phyloP scores from a whole-genome alignment of 331 rosid genomes.

The Spiraea crenata region DNA sequence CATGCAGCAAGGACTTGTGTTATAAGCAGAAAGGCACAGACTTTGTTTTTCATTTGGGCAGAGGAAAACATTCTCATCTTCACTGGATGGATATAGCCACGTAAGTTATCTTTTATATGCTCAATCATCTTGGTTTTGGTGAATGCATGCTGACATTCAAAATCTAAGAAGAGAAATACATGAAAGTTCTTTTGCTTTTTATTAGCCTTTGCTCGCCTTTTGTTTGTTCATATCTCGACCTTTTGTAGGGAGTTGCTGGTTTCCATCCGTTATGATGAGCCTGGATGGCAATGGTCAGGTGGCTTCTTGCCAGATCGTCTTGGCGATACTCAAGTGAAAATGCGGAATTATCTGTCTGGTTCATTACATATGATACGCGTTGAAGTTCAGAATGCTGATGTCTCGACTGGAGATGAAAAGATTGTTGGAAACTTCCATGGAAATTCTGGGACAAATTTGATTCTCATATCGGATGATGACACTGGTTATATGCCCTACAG shows the following conservation, averaged over 20 bases:
- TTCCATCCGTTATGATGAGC: constrained; percentile 71
- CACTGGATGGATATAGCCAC: constrained; percentile 82
- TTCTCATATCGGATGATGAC: constrained; percentile 92
- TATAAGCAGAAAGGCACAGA: constrained; percentile 91
- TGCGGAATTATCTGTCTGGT: constrained; percentile 72
- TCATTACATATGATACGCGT: constrained; percentile 71
- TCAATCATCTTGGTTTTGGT: background rate
- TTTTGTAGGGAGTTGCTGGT: constrained; percentile 80
- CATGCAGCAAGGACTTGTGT: constrained; percentile 79
- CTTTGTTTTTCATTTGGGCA: constrained; percentile 46
- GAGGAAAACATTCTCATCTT: constrained; percentile 84
- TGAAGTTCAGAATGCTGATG: constrained; percentile 97
- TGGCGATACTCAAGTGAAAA: constrained; percentile 92
- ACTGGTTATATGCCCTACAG: constrained; percentile 98
- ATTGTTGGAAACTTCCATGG: constrained; percentile 86
- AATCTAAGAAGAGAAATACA: background rate
- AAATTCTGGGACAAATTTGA: constrained; percentile 86
- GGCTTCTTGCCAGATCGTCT: constrained; percentile 85
- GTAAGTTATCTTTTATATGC: constrained; percentile 34
- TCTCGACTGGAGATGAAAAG: constrained; percentile 70
- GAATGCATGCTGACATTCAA: background rate
- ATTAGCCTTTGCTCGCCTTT: background rate
- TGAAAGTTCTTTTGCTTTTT: background rate
- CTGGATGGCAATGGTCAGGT: constrained; percentile 99
- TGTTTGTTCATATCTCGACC: constrained; percentile 19